Evolutionary conservation across 1,139 yeast genomes (phyloP), one percentile per base, ranked within the genome.

Genomic region (Candida glucosophila): DNA sequence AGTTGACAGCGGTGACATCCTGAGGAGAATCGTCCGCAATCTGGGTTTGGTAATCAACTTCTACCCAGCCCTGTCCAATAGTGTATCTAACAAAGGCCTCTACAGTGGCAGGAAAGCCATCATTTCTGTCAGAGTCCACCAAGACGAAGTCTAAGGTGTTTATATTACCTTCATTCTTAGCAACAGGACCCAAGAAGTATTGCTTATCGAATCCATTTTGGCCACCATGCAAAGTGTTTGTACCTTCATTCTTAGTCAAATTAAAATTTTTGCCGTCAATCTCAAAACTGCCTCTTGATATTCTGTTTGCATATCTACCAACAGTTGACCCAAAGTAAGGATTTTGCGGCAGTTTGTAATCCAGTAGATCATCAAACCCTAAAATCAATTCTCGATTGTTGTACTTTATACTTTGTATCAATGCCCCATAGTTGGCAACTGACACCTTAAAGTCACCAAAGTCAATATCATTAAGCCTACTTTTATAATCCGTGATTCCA

Each of bases 261-360:
- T 52, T 44, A 40, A 57, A 66, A 11, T 47, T 41, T 29, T 51
- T 42, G 3, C 69, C 74, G 27, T 58, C 53, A 12, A 73, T 39
- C 14, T 40, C 35, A 36, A 73, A 58, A 28, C 44, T 37, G 14
- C 73, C 77, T 15, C 58, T 55, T 17, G 60, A 53, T 30, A 77
- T 65, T 35, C 85, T 58, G 47, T 77, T 77, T 30, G 82, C 81
- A 31, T 58, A 67, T 28, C 83, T 60, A 14, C 85, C 85, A 19
- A 75, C 66, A 12, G 78, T 69, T 19, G 79, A 68, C 20, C 81
- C 82, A 33, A 74, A 61, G 43, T 55, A 74, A 12, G 74, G 73
- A 42, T 70, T 66, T 17, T 55, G 42, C 9, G 41, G 31, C 12
- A 46, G 41, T 25, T 45, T 37, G 44, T 67, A 71, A 27, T 55